Base-by-base conservation (phyloP, 306 rosid genomes). In the Dalbergia cochinchinensis region DNA sequence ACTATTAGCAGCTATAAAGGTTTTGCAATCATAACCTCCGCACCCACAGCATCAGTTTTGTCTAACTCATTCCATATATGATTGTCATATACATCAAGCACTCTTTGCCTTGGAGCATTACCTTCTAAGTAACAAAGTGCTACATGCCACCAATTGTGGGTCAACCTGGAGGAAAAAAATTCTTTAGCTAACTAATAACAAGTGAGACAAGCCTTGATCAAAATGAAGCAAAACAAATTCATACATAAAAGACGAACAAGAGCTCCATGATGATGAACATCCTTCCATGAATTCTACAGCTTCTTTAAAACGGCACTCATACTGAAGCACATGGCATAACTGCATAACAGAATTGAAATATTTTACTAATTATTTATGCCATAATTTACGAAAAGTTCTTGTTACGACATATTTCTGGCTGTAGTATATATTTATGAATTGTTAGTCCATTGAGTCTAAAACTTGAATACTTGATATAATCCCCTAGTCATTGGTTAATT, bases 61-160 rank as follows among this genome's bases (percentile, higher is more conserved):
- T 92, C 91, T 45, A 92, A 80, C 85, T 91, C 98, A 89, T 91
- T 95, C 98, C 97, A 95, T 71, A 95, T 92, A 57, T 77, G 65
- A 51, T 88, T 82, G 82, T 92, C 96, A 77, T 92, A 95, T 79
- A 92, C 34, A 82, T 90, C 90, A 15, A 86, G 57, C 69, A 92
- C 67, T 76, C 80, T 88, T 78, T 90, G 80, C 31, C 34, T 81
- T 20, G 91, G 90, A 77, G 90, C 90, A 85, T 80, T 74, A 19
- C 96, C 99, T 86, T 95, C 99, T 78, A 95, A 69, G 90, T 87
- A 91, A 80, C 99, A 92, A 77, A 95, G 92, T 53, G 98, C 94
- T 31, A 90, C 98, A 86, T 95, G 99, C 97, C 99, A 95, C 98
- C 99, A 92, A 82, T 95, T 95, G 85, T 92, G 99, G n/a, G 99